Percentiles rank a stretch among this genome's conserved stretches.
Conservation (phyloP, 495 filamentous ascomycete genomes). For the Glutinoglossum americanum region DNA sequence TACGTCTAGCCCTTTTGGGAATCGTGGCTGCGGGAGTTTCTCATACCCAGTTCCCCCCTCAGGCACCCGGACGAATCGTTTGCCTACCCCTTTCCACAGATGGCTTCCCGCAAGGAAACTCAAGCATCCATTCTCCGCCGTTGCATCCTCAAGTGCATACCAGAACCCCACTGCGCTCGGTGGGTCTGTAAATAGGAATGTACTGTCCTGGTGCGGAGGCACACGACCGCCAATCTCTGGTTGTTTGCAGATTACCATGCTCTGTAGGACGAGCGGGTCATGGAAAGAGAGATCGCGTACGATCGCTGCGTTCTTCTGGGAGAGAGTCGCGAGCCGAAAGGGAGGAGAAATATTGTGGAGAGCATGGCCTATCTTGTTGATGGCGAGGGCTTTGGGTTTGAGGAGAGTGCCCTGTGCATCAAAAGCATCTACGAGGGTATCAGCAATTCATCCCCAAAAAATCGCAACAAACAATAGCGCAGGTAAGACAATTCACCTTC, state of each 20-base stretch:
- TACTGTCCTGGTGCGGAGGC: slow-evolving; percentile 70
- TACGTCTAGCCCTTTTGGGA: slow-evolving; percentile 23
- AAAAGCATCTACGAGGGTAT: slow-evolving; percentile 33
- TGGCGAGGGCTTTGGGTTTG: slow-evolving; percentile 57
- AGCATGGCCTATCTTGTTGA: slow-evolving; percentile 95
- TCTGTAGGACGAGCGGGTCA: slow-evolving; percentile 63
- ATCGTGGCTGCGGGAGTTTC: slow-evolving; percentile 16
- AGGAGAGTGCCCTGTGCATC: slow-evolving; percentile 31
- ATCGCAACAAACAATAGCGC: neutral
- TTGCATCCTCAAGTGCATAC: slow-evolving; percentile 89
- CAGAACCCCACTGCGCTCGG: slow-evolving; percentile 83
- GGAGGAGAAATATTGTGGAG: slow-evolving; percentile 54
- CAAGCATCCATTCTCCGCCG: slow-evolving; percentile 64
- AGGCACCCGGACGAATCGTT: slow-evolving; percentile 39
- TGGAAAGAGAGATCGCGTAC: slow-evolving; percentile 48
- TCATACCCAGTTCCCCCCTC: slow-evolving; percentile 31
- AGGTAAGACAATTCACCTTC: slow-evolving; percentile 32
- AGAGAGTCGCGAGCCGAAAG: slow-evolving; percentile 41
- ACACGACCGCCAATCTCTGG: slow-evolving; percentile 85
- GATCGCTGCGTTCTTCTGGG: slow-evolving; percentile 35
- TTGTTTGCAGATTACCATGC: slow-evolving; percentile 97
- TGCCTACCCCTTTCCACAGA: slow-evolving; percentile 34
- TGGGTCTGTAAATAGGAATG: slow-evolving; percentile 81
- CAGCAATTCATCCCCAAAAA: neutral
- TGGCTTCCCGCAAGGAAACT: slow-evolving; percentile 70